These are phyloP conservation scores for Botryotinia calthae DNA, from an alignment of 2,329 filamentous ascomycete genomes.

Conservation along the genomic window DNA sequence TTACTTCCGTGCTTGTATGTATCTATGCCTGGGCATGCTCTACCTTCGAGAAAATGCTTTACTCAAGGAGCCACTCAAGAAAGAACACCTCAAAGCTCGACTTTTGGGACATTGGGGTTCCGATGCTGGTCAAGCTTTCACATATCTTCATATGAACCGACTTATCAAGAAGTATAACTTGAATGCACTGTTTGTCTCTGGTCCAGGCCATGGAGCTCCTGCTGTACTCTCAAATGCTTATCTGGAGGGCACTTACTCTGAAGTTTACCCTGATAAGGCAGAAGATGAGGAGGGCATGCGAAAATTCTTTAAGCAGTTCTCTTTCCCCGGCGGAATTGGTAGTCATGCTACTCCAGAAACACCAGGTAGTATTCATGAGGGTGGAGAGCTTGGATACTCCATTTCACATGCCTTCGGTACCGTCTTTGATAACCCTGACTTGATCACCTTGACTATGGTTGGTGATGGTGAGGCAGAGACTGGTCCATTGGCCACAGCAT, in stretches of 20 bases:
- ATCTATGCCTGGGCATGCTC: constrained; percentile 77
- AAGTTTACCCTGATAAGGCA: constrained; percentile 72
- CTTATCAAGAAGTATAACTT: constrained; percentile 78
- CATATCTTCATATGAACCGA: constrained; percentile 79
- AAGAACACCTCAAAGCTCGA: constrained; percentile 68
- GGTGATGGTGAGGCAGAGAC: constrained; percentile 82
- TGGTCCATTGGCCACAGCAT: constrained; percentile 72
- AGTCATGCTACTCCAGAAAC: constrained; percentile 78
- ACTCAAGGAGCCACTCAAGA: constrained; percentile 64
- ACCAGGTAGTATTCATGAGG: constrained; percentile 73
- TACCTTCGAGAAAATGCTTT: constrained; percentile 73
- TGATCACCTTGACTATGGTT: constrained; percentile 75
- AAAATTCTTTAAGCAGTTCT: constrained; percentile 79
- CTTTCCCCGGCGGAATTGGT: constrained; percentile 75
- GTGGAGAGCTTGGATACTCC: constrained; percentile 78
- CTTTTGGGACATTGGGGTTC: constrained; percentile 77
- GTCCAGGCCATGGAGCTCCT: constrained; percentile 75
- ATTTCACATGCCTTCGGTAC: constrained; percentile 76
- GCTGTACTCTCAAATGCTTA: constrained; percentile 74
- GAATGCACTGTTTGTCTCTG: constrained; percentile 70
- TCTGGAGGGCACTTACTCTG: constrained; percentile 73
- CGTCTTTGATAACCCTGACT: constrained; percentile 71
- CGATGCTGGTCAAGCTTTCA: constrained; percentile 77
- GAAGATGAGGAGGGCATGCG: constrained; percentile 67
- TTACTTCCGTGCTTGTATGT: constrained; percentile 72